These are phyloP conservation scores for Debaryomyces nepalensis DNA, from an alignment of 1,139 yeast species.

Conservation along the genomic window DNA sequence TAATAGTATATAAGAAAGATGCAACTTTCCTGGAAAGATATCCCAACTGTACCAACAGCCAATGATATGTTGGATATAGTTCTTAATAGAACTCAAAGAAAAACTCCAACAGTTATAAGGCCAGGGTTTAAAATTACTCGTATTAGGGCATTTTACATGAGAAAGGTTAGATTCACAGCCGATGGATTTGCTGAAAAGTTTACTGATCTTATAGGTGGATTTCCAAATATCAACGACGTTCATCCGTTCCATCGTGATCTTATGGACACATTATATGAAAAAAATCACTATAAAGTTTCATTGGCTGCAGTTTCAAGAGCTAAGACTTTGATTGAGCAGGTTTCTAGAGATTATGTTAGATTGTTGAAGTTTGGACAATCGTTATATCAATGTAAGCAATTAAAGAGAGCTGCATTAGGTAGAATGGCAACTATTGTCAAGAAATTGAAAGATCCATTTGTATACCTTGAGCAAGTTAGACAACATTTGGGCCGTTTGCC, in stretches of 20 bases:
- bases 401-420: constrained; percentile 97
- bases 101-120: constrained; percentile 96
- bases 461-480: constrained; percentile 95
- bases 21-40: constrained; percentile 99
- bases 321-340: constrained; percentile 92
- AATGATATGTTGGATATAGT: constrained; percentile 96
- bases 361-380: constrained; percentile 96
- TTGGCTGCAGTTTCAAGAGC: constrained; percentile 94
- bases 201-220: constrained; percentile 79
- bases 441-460: constrained; percentile 90
- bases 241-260: constrained; percentile 98
- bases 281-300: constrained; percentile 97
- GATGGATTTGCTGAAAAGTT: constrained; percentile 96
- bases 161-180: constrained; percentile 93
- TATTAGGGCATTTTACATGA: constrained; percentile 97
- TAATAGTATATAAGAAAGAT: constrained; percentile 40
- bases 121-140: constrained; percentile 96
- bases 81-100: constrained; percentile 95
- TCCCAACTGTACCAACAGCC: constrained; percentile 90
- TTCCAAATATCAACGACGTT: constrained; percentile 95
- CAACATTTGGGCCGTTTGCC: constrained; percentile 99
- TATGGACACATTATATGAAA: constrained; percentile 96
- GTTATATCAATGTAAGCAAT: constrained; percentile 95
- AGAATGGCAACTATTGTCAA: constrained; percentile 98
- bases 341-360: constrained; percentile 91